phyloP scores from a whole-genome alignment of 352 stramenopile genomes.

The Peronospora farinosa region DNA sequence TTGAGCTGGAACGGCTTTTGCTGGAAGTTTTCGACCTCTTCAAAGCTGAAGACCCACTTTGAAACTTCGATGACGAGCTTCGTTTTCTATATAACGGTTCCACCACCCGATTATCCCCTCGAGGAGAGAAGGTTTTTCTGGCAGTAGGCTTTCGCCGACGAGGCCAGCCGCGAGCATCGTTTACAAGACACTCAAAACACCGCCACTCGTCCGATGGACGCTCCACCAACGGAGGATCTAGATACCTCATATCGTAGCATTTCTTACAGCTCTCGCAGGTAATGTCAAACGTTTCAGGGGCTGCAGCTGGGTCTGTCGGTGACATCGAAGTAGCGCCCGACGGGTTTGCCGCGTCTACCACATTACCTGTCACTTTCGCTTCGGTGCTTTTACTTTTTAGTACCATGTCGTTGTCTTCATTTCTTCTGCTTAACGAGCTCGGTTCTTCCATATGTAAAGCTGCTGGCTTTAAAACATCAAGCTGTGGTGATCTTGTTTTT shows the following conservation, averaged over 20 bases:
- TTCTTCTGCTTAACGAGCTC: neutral
- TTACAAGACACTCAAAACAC: constrained; percentile 86
- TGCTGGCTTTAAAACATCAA: constrained; percentile 3
- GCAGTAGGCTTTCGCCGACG: constrained; percentile 37
- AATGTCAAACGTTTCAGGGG: constrained; percentile 63
- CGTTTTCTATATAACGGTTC: constrained; percentile 30
- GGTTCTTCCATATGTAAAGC: neutral
- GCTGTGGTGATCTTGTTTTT: neutral
- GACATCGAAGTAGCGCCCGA: constrained; percentile 12
- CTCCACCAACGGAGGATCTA: constrained; percentile 73
- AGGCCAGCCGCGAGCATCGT: constrained; percentile 78
- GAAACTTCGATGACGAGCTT: constrained; percentile 38
- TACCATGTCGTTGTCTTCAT: constrained; percentile 1
- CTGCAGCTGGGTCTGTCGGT: constrained; percentile 24
- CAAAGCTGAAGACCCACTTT: constrained; percentile 33
- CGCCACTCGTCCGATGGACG: constrained; percentile 72
- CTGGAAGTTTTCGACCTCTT: constrained; percentile 39
- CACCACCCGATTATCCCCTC: constrained; percentile 2
- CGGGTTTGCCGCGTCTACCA: neutral
- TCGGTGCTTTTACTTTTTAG: constrained; percentile 1
- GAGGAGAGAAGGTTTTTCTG: constrained; percentile 28
- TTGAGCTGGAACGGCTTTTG: constrained; percentile 37
- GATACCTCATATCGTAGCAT: constrained; percentile 76
- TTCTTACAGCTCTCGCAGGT: constrained; percentile 74
- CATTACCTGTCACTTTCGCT: constrained; percentile 6